Evolutionary conservation across 768 basidiomycete genomes (phyloP).

Genomic region (Pleurotus tuoliensis): DNA sequence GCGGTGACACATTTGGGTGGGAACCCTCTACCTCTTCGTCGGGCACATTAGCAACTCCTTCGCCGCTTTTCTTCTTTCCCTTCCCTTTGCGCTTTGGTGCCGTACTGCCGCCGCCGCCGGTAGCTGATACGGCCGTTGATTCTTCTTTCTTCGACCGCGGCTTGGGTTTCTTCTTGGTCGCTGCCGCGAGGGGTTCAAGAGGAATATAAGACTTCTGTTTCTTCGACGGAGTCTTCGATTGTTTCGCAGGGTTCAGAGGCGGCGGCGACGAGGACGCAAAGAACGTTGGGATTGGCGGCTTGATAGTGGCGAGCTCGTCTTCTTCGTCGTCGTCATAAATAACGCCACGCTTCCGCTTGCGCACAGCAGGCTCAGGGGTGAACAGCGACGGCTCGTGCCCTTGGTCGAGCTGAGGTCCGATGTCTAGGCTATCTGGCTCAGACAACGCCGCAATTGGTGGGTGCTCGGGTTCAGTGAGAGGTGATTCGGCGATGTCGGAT

Average conservation of each 20-base stretch:
- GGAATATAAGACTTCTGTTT: no score
- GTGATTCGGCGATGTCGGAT: neutral
- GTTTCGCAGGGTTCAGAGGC: constrained; percentile 8
- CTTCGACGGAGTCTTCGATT: no score
- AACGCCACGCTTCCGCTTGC: constrained; percentile 11
- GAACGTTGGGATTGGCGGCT: constrained; percentile 37
- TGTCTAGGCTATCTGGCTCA: neutral
- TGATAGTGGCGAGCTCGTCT: constrained; percentile 8
- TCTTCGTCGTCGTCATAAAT: constrained; percentile 11
- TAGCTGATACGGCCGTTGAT: neutral
- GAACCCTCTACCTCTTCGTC: neutral
- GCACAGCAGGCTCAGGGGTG: neutral
- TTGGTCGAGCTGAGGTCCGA: neutral
- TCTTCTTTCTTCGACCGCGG: constrained; percentile 24
- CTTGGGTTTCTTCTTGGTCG: constrained; percentile 16
- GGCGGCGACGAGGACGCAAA: constrained; percentile 44
- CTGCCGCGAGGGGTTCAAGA: no score
- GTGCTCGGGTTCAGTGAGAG: constrained; percentile 1
- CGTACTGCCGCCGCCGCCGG: no score
- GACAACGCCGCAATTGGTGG: constrained; percentile 2
- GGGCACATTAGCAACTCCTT: constrained; percentile 9
- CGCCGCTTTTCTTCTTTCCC: constrained; percentile 20
- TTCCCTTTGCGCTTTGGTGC: constrained; percentile 11
- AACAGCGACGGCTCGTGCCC: neutral
- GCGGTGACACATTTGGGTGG: no score